Percentiles rank a stretch among this genome's conserved stretches.
Evolutionary conservation across 1,139 yeast species (phyloP).

Genomic region (Pneumocystis canis): DNA sequence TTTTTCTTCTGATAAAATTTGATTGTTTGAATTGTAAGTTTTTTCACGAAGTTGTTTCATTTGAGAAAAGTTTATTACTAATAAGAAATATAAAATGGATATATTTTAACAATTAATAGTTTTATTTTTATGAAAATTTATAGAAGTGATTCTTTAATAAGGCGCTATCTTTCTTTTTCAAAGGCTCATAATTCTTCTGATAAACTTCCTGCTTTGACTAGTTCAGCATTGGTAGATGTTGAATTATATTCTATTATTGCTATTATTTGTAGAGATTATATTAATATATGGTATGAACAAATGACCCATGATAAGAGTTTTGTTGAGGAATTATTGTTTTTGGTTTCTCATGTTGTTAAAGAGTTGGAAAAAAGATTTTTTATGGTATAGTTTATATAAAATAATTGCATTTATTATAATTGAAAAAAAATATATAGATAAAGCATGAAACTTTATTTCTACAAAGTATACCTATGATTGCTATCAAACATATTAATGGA

Average conservation of each 20-base stretch:
- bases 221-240: conserved; percentile 23
- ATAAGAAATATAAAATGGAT: not conserved
- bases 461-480: conserved; percentile 31
- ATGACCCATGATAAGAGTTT: conserved; percentile 31
- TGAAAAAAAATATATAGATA: conserved; percentile 14
- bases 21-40: too few species aligned
- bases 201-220: conserved; percentile 20
- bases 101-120: not conserved
- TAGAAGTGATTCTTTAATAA: not conserved
- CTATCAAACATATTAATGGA: conserved; percentile 25
- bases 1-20: too few species aligned
- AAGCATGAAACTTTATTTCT: conserved; percentile 27
- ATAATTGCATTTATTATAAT: conserved; percentile 8
- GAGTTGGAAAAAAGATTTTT: conserved; percentile 26
- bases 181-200: not conserved
- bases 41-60: too few species aligned
- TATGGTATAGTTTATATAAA: conserved; percentile 10
- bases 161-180: not conserved
- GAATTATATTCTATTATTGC: conserved; percentile 34
- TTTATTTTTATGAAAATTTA: not conserved
- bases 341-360: conserved; percentile 29
- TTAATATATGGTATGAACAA: conserved; percentile 32
- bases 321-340: conserved; percentile 26
- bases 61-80: too few species aligned
- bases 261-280: conserved; percentile 32